Percentiles rank a stretch among this genome's conserved stretches.
phyloP scores from a whole-genome alignment of 164 flowering plant species.

The Berberis vulgaris region DNA sequence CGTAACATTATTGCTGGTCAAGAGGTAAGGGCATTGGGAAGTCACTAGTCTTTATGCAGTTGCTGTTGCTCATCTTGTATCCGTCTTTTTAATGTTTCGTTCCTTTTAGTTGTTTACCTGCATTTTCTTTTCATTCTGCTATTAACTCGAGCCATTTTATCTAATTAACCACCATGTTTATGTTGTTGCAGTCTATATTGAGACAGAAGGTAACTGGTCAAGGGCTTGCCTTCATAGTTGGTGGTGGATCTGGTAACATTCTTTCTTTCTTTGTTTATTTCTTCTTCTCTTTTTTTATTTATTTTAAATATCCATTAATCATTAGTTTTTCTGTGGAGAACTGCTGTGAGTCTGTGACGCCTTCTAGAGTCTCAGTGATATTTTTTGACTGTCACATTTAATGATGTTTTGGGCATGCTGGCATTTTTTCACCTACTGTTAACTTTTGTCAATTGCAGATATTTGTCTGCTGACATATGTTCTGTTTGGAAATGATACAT shows the following conservation, averaged over 20 bases:
- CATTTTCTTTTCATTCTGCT: background rate
- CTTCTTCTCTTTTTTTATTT: background rate
- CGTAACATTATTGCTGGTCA: conserved; percentile 53
- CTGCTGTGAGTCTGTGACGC: no score
- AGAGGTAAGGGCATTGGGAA: conserved; percentile 50
- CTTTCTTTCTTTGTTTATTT: conserved; percentile 1
- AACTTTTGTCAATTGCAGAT: no score
- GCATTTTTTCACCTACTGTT: no score
- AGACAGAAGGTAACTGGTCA: conserved; percentile 88
- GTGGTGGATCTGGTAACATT: conserved; percentile 88
- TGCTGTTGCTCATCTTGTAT: background rate
- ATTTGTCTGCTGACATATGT: no score
- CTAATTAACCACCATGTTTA: conserved; percentile 9
- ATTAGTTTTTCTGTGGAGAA: background rate
- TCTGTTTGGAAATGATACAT: no score
- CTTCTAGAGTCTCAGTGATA: no score
- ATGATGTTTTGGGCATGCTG: no score
- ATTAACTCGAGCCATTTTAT: background rate
- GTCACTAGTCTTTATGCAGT: background rate
- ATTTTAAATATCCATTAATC: background rate
- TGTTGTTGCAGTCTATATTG: conserved; percentile 53
- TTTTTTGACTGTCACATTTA: no score
- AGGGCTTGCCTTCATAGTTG: conserved; percentile 90
- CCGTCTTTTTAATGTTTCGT: background rate
- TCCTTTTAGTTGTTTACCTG: background rate